These are phyloP conservation scores for Alnus rubra DNA, from an alignment of 306 rosid genomes.

Conservation along the genomic window DNA sequence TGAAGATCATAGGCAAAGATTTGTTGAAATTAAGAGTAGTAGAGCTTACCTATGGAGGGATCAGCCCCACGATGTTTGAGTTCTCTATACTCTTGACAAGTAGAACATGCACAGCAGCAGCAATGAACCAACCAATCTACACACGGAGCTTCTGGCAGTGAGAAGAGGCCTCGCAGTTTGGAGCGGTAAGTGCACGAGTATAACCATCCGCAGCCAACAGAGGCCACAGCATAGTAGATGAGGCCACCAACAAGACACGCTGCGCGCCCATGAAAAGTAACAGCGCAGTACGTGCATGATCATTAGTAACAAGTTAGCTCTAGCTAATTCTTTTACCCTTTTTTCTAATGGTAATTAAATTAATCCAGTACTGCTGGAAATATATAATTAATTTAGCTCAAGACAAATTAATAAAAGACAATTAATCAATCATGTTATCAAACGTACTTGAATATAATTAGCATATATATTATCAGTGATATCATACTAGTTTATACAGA, in stretches of 20 bases:
- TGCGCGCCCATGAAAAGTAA: constrained; percentile 1
- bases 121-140: constrained; percentile 15
- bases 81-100: constrained; percentile 32
- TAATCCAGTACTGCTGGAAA: too few species aligned
- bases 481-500: too few species aligned
- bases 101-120: constrained; percentile 28
- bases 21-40: too few species aligned
- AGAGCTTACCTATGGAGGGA: constrained; percentile 27
- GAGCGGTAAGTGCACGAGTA: constrained; percentile 22
- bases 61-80: constrained; percentile 30
- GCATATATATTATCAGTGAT: too few species aligned
- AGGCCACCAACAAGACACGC: constrained; percentile 20
- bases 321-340: not conserved
- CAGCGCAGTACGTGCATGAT: not conserved
- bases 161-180: constrained; percentile 28
- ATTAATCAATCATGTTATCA: too few species aligned
- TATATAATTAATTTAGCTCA: too few species aligned
- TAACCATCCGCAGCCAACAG: not conserved
- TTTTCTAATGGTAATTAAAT: too few species aligned
- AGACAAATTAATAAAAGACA: too few species aligned
- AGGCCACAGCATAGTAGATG: constrained; percentile 6
- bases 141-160: constrained; percentile 35
- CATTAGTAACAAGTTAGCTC: not conserved
- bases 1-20: too few species aligned
- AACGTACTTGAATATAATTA: too few species aligned